Base-by-base conservation (phyloP, 176 grass and related monocot species). In the Oryza australiensis region DNA sequence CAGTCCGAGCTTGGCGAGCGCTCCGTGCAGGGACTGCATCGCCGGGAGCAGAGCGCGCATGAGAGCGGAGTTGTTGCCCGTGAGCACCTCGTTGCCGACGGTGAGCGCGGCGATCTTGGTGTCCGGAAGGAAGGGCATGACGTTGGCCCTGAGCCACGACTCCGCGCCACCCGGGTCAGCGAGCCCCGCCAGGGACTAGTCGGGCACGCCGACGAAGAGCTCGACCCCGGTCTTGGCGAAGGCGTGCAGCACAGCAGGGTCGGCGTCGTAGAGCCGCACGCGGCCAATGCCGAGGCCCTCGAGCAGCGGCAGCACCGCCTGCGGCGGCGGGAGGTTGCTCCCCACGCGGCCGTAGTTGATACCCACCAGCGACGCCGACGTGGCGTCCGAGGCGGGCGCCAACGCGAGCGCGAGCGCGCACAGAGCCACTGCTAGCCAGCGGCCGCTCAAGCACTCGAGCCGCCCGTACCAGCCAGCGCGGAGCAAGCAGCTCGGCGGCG, bases 261-360 rank as follows among this genome's bases (percentile, higher is more conserved):
- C 91, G 35, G 91, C 86, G 79, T 97, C 94, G 82, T 92, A 97
- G 24, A 97, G 66, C 7, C 94, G 86, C 53, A 94, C 89, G 72
- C 91, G 89, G 10, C 35, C 87, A 69, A 94, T 80, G 28, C 91
- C 87, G 72, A 97, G 81, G 68, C 68, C 64, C 14, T 23, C 49
- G 42, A 97, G 78, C 5, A 97, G 85, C 3, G 87, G 75, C 35
- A 75, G 53, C 9, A 91, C 35, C 79, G 20, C 79, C 49, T 90
- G 71, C 9, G 89, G 94, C 33, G 87, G 70, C 57, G 85, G 94
- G 10, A 97, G 89, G 85, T 97, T 85, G 79, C 67, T 82, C 37
- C 86, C 94, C 5, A 94, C 75, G 42, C 91, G 91, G 28, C 91
- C 94, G 87, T 97, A 97, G 94, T 92, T 94, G 79, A 97, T 92